Base-by-base conservation (phyloP, 441 rosid species). In the Adansonia madagascariensis region DNA sequence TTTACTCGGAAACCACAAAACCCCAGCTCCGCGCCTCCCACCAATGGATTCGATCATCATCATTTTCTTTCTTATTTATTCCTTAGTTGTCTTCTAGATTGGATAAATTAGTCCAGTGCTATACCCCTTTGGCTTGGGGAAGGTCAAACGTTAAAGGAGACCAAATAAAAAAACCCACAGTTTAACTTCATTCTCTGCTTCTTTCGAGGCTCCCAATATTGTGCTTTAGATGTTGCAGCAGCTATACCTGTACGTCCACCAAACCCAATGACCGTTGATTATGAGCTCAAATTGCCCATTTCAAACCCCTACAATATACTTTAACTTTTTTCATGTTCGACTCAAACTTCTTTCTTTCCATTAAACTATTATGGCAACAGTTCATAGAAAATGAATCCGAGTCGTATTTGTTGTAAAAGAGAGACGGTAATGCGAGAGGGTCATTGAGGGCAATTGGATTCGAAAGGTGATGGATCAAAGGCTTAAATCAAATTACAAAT, bases 1-100 rank as follows among this genome's bases (percentile, higher is more conserved):
- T 81, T 81, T 81, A 78, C 83, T 80, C 46, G 80, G 80, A 80
- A 79, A 69, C 68, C 86, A 77, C 84, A 77, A 12, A 11, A 66
- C 0, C 75, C 79, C 49, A 65, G 57, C 66, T 49, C 50, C 81
- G 57, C 76, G 50, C 68, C 65, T 14, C 55, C 15, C 22, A 64
- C 66, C 47, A 10, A 53, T 65, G n/a, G 4, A 10, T 12, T 73
- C 39, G 57, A 11, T 24, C 22, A 55, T 55, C 61, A 71, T 71
- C 71, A 50, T 44, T 52, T 35, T 50, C 63, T 5, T n/a, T 6
- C 59, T 46, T 50, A 18, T 61, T 69, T 27, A 57, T 57, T 22
- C 61, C 61, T 39, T 39, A 39, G 18, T 57, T 27, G 24, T 68
- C 17, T 50, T 59, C 52, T 57, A 0, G 3, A 62, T 1, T 7